Conservation (phyloP, 306 rosid species). For the Hippophae tibetana region DNA sequence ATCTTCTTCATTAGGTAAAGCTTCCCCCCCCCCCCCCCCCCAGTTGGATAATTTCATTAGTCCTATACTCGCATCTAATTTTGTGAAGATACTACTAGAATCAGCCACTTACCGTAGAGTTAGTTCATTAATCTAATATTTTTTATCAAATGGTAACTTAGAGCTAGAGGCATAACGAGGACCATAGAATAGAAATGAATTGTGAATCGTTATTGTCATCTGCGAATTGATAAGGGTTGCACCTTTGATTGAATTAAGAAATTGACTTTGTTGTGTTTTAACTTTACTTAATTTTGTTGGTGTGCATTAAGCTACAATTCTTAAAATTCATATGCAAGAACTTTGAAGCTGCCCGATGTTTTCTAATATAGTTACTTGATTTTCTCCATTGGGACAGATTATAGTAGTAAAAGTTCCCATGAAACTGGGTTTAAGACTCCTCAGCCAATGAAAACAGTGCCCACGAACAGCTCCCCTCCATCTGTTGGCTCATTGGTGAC, state of each 20-base stretch:
- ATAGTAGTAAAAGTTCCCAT: conserved; percentile 31
- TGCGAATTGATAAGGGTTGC: too few relatives aligned
- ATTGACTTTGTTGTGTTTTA: too few relatives aligned
- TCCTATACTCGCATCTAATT: too few relatives aligned
- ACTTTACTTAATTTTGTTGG: neutral
- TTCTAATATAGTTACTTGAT: conserved; percentile 1
- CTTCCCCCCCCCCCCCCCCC: neutral
- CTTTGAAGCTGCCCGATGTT: neutral
- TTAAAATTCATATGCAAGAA: neutral
- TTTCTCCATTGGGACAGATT: conserved; percentile 35
- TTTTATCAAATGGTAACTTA: neutral
- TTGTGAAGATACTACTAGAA: too few relatives aligned
- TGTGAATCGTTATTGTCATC: too few relatives aligned
- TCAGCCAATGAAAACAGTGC: conserved; percentile 46
- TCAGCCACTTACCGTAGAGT: neutral
- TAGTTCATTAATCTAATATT: neutral
- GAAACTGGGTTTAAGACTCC: conserved; percentile 33
- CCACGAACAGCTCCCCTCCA: conserved; percentile 56
- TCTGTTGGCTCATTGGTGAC: conserved; percentile 34
- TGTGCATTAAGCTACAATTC: neutral
- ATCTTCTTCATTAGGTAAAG: conserved; percentile 47
- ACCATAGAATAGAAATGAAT: too few relatives aligned
- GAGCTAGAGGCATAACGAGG: neutral
- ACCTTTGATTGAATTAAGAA: too few relatives aligned
- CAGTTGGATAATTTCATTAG: neutral